These are phyloP conservation scores for Ceratocystis harringtonii DNA, from an alignment of 2,329 filamentous ascomycete species.

Conservation along the genomic window DNA sequence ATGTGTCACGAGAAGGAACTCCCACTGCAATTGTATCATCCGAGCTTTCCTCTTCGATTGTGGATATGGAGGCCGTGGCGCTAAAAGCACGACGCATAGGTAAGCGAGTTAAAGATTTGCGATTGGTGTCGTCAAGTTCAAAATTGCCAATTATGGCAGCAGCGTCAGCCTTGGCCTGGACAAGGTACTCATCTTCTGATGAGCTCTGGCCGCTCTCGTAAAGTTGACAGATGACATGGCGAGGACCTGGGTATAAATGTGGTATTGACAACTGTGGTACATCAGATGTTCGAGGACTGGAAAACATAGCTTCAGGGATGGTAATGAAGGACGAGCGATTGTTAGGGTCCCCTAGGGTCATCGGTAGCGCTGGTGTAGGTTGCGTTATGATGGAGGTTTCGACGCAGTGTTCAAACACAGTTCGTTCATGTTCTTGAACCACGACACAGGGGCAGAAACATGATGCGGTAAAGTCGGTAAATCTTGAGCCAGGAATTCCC, in stretches of 20 bases:
- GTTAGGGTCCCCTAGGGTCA: conserved; percentile 14
- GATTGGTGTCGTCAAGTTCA: conserved; percentile 4
- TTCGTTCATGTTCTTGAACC: conserved; percentile 16
- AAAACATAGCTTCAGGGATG: conserved; percentile 14
- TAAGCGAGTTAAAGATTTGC: not conserved
- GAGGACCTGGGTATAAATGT: not conserved
- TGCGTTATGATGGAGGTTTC: conserved; percentile 13
- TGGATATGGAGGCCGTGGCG: conserved; percentile 12
- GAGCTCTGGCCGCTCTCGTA: conserved; percentile 12
- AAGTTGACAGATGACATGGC: conserved; percentile 10
- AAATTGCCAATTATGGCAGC: conserved; percentile 9
- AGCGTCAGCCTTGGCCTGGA: conserved; percentile 14
- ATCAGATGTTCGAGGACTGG: conserved; percentile 2
- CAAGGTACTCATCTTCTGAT: conserved; percentile 10
- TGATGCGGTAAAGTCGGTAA: conserved; percentile 11
- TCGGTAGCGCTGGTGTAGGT: conserved; percentile 13
- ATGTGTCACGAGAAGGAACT: conserved; percentile 12
- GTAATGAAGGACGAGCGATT: conserved; percentile 16
- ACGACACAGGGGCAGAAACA: conserved; percentile 15
- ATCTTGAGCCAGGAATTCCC: conserved; percentile 11
- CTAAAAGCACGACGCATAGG: conserved; percentile 7
- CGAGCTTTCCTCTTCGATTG: conserved; percentile 16
- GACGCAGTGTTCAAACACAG: conserved; percentile 16
- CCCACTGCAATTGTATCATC: conserved; percentile 16
- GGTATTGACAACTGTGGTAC: not conserved